Base-by-base conservation (phyloP, 306 rosid species). In the Oxytropis ochrocephala region DNA sequence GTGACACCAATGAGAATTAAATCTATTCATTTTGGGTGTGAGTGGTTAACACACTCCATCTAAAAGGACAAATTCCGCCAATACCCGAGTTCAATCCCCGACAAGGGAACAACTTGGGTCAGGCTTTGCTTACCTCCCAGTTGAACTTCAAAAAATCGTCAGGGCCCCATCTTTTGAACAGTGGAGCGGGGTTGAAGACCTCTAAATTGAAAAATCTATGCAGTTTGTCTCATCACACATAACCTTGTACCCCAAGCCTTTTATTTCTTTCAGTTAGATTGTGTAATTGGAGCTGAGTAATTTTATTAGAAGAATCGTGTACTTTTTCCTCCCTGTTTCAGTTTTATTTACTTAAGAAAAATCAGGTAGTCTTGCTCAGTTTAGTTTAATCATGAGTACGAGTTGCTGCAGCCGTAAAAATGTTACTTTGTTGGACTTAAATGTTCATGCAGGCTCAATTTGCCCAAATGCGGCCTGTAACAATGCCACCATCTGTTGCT, bases 381-480 rank as follows among this genome's bases (percentile, higher is more conserved):
- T 43, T 24, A 14, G 35, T 30, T 52, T 62, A 69, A 57, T 51
- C 38, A 0, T 56, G 8, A n/a, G 50, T 63, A 65, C 47, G 50
- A 29, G 56, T 66, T 5, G 12, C 6, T 10, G 16, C 33, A 47
- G 8, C 30, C 27, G 39, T 61, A 12, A 12, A 12, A 11, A 24
- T 75, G 14, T 70, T 14, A 38, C 39, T 73, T 39, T 67, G 44
- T 35, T 84, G 75, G 35, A 29, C 30, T 43, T 16, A 16, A 19
- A 64, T 64, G 36, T 67, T 55, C 36, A 17, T 50, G 39, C 83
- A 94, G 99, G 99, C 97, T 64, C 99, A 95, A 48, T 95, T 95
- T 85, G 86, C 97, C 47, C 99, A 91, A 75, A 89, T 95, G 95
- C 85, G 89, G 9, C 99, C 99, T 21, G 89, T 89, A 71, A 67